Conservation (phyloP, 805 yeast genomes). For the Wickerhamomyces rabaulensis region DNA sequence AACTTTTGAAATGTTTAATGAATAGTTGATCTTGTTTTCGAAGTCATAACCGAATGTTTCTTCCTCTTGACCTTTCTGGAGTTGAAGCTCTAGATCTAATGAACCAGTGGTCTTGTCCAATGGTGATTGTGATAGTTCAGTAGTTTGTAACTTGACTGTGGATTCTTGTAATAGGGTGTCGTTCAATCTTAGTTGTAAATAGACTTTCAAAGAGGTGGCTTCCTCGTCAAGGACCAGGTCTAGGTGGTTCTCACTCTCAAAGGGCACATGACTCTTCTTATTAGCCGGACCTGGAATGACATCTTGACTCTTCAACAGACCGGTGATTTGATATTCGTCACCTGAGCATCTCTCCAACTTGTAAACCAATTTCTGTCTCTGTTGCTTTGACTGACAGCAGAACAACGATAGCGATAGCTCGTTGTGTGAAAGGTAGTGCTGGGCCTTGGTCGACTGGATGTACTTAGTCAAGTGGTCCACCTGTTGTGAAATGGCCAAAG, state of each 20-base stretch:
- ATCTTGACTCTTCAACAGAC: conserved; percentile 3
- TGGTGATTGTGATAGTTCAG: not conserved
- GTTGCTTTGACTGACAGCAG: conserved; percentile 6
- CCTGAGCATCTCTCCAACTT: not conserved
- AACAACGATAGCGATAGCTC: conserved; percentile 4
- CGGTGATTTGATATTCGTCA: not conserved
- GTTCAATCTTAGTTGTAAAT: conserved; percentile 4
- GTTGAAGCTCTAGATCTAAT: not conserved
- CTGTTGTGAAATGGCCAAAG: not conserved
- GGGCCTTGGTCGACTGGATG: conserved; percentile 1
- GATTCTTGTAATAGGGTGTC: conserved; percentile 7
- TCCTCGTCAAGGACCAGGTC: conserved; percentile 15
- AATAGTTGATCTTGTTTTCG: conserved; percentile 6
- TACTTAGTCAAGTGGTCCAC: not conserved
- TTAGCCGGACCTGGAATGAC: conserved; percentile 2
- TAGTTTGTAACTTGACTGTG: not conserved
- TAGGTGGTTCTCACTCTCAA: conserved; percentile 5
- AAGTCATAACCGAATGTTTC: conserved; percentile 9
- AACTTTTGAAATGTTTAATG: conserved; percentile 4
- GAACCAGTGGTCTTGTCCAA: not conserved
- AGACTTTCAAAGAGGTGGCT: conserved; percentile 7
- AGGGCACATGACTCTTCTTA: conserved; percentile 1
- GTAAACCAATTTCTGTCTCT: conserved; percentile 6
- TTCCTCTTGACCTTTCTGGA: conserved; percentile 4
- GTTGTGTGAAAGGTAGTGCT: not conserved